phyloP scores from a whole-genome alignment of 2,329 filamentous ascomycete species.

The Nigrospora oryzae region DNA sequence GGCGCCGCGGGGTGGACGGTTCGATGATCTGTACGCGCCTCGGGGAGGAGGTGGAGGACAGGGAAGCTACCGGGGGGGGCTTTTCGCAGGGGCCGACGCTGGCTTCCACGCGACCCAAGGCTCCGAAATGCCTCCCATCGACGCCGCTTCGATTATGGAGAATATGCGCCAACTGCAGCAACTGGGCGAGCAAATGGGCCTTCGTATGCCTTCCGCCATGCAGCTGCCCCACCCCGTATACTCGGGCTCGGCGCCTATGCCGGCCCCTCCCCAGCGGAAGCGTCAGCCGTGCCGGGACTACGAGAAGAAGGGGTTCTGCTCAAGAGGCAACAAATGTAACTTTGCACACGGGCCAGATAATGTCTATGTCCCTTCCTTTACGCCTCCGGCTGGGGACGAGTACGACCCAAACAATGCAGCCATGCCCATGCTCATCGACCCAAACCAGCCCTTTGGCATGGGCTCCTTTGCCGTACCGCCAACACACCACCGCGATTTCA shows the following conservation, averaged over 20 bases:
- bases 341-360: conserved; percentile 59
- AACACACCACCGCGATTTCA: conserved; percentile 19
- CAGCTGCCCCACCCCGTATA: conserved; percentile 22
- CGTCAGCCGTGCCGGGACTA: conserved; percentile 58
- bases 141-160: conserved; percentile 53
- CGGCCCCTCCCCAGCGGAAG: conserved; percentile 20
- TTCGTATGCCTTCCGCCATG: conserved; percentile 34
- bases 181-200: conserved; percentile 39
- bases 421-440: conserved; percentile 10
- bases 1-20: conserved; percentile 23
- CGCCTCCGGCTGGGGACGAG: conserved; percentile 30
- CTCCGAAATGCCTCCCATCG: conserved; percentile 37
- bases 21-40: conserved; percentile 20
- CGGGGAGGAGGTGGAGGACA: conserved; percentile 18
- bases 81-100: not conserved
- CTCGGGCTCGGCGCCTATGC: conserved; percentile 9
- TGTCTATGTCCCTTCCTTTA: conserved; percentile 24
- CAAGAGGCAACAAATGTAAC: conserved; percentile 55
- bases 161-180: conserved; percentile 54
- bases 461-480: conserved; percentile 1
- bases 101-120: conserved; percentile 13
- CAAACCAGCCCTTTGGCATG: not conserved
- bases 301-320: conserved; percentile 65
- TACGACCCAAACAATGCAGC: conserved; percentile 51
- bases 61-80: conserved; percentile 12